Evolutionary conservation across 805 yeast genomes (phyloP).

Genomic region (Zygotorulaspora chibaensis): DNA sequence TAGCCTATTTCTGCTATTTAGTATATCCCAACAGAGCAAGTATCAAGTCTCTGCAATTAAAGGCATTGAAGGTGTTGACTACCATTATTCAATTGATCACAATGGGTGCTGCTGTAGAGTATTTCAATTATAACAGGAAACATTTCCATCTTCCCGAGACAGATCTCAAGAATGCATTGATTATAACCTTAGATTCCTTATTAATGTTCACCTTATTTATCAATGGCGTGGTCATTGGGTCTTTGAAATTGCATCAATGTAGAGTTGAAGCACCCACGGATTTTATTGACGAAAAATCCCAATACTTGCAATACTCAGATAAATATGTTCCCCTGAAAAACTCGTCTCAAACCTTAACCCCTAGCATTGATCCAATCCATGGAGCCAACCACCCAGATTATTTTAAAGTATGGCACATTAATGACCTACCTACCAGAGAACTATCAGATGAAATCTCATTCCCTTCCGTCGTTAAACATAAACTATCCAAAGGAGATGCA

Average conservation of each 20-base stretch:
- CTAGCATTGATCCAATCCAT: constrained; percentile 24
- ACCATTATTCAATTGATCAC: constrained; percentile 18
- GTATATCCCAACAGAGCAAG: constrained; percentile 1
- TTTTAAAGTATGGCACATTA: constrained; percentile 6
- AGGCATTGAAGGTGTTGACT: constrained; percentile 2
- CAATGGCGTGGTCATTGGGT: constrained; percentile 23
- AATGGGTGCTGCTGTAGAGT: constrained; percentile 21
- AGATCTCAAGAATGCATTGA: constrained; percentile 11
- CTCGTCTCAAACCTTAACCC: constrained; percentile 34
- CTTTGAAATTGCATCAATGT: not conserved
- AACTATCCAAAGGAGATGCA: constrained; percentile 4
- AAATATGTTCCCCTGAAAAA: constrained; percentile 28
- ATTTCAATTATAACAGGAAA: constrained; percentile 17
- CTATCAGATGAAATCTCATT: constrained; percentile 21
- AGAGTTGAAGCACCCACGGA: not conserved
- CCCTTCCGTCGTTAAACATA: constrained; percentile 29
- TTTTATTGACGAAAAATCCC: constrained; percentile 2
- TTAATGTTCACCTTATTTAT: constrained; percentile 20
- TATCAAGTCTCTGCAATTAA: not conserved
- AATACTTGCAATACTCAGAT: constrained; percentile 9
- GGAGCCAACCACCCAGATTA: constrained; percentile 2
- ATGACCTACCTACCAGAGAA: constrained; percentile 4
- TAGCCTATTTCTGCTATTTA: constrained; percentile 10
- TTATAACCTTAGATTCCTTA: constrained; percentile 20
- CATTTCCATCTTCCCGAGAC: constrained; percentile 2